A percentile compares a stretch with the other conserved stretches of the same genome.
Conservation (phyloP, 371 early-diverging fungal species). For the Syncephalis plumigaleata region DNA sequence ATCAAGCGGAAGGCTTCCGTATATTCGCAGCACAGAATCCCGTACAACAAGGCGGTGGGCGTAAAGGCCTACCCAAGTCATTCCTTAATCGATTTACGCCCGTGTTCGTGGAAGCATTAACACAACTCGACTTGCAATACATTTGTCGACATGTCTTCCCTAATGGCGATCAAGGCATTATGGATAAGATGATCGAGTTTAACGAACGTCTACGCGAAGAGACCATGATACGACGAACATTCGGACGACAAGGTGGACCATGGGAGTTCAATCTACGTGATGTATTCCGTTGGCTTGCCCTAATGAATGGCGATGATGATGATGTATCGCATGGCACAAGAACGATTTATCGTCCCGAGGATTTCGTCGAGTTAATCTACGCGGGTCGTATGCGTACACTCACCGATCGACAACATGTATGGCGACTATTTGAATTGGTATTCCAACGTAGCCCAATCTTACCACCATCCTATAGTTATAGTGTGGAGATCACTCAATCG, state of each 20-base stretch:
- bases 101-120: slow-evolving; percentile 79
- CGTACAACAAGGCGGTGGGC: slow-evolving; percentile 88
- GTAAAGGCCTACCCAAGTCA: slow-evolving; percentile 96
- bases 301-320: slow-evolving; percentile 37
- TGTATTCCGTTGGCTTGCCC: slow-evolving; percentile 86
- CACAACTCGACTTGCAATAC: slow-evolving; percentile 51
- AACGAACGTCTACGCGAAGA: slow-evolving; percentile 70
- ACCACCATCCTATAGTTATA: slow-evolving; percentile 20
- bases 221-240: slow-evolving; percentile 58
- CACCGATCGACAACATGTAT: slow-evolving; percentile 53
- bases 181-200: slow-evolving; percentile 70
- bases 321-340: slow-evolving; percentile 11
- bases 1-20: slow-evolving; percentile 66
- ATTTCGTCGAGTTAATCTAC: slow-evolving; percentile 65
- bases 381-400: slow-evolving; percentile 74
- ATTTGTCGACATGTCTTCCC: slow-evolving; percentile 59
- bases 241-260: slow-evolving; percentile 79
- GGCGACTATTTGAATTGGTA: slow-evolving; percentile 37
- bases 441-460: slow-evolving; percentile 32
- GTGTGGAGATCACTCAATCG: slow-evolving; percentile 18
- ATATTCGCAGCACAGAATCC: slow-evolving; percentile 99
- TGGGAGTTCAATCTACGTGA: slow-evolving; percentile 98
- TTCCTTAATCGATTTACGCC: slow-evolving; percentile 97
- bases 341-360: slow-evolving; percentile 32
- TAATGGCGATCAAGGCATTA: slow-evolving; percentile 20